phyloP scores from a whole-genome alignment of 2,329 filamentous ascomycete species.

The Plenodomus biglobosus region DNA sequence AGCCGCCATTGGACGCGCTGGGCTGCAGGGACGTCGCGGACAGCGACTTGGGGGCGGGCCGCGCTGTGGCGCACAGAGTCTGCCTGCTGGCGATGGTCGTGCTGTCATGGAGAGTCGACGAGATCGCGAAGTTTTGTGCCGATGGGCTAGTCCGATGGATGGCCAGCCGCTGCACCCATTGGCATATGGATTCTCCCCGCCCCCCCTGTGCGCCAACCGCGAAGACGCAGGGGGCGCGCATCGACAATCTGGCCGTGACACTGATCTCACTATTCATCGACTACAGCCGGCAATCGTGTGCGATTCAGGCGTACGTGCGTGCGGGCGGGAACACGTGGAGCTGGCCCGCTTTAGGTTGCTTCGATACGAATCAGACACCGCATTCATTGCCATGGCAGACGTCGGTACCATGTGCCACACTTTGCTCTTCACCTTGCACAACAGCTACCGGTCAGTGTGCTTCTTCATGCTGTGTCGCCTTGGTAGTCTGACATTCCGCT shows the following conservation, averaged over 20 bases:
- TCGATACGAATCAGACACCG: neutral
- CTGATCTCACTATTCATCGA: conserved; percentile 17
- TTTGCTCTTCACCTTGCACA: neutral
- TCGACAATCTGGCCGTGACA: conserved; percentile 11
- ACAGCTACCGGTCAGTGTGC: neutral
- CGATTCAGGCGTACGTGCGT: conserved; percentile 3
- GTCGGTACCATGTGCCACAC: neutral
- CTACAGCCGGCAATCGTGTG: conserved; percentile 19
- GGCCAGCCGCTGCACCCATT: conserved; percentile 8
- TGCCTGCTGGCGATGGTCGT: conserved; percentile 27
- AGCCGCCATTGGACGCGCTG: conserved; percentile 17
- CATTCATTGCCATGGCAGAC: too few species aligned
- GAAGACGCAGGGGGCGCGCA: conserved; percentile 12
- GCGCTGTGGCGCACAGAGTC: conserved; percentile 12
- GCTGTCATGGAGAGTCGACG: conserved; percentile 26
- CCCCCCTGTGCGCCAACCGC: conserved; percentile 12
- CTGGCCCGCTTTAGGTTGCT: neutral
- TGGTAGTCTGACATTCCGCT: neutral
- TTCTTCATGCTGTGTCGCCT: conserved; percentile 6
- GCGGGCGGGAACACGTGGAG: conserved; percentile 6
- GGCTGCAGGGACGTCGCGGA: conserved; percentile 25
- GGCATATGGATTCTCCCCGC: too few species aligned
- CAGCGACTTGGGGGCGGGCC: conserved; percentile 26
- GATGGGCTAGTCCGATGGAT: conserved; percentile 17
- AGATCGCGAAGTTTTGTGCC: conserved; percentile 29